Evolutionary conservation across 2,329 filamentous ascomycete genomes (phyloP), one percentile per base, ranked within the genome.

Genomic region (Daldinia sp.): DNA sequence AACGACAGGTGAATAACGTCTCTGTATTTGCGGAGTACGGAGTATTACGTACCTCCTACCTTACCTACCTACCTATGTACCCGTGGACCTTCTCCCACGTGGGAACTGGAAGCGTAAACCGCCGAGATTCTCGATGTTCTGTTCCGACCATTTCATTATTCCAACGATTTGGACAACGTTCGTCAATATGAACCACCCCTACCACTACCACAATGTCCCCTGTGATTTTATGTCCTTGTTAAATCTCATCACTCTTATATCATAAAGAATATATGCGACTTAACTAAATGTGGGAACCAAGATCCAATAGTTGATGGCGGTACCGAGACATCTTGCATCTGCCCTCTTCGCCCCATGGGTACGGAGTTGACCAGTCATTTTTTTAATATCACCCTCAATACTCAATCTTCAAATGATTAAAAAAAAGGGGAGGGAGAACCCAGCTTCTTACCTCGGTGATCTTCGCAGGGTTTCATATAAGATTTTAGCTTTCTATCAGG

Each of bases 351-450:
- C n/a, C n/a, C 45, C n/a, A 48, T 48, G 57, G 53, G 4, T 59
- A 62, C 61, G 61, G 63, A 66, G 65, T 61, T 66, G 65, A 68
- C 47, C 29, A 51, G 59, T 66, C 65, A 63, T 48, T 61, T 67
- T n/a, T 64, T 60, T 47, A 60, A 55, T 53, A 51, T 60, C 51
- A 29, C 29, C 30, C 17, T 50, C 41, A 52, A 30, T 43, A 35
- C 23, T 48, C 17, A 45, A n/a, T 21, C 7, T 15, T 15, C 19
- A 35, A 4, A 15, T 50, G 45, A 43, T 52, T 19, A 55, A 57
- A 27, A 35, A n/a, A 37, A 51, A 32, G 19, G 5, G 27, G n/a
- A 25, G 17, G 50, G 25, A 23, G 47, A 32, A 55, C 51, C 39
- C 53, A 41, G 35, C 41, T 43, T 51, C 27, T 58, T 13, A 13